A percentile compares a stretch with the other conserved stretches of the same genome.
phyloP scores from a whole-genome alignment of 1,139 yeast genomes.

The Sugiyamaella japonica region DNA sequence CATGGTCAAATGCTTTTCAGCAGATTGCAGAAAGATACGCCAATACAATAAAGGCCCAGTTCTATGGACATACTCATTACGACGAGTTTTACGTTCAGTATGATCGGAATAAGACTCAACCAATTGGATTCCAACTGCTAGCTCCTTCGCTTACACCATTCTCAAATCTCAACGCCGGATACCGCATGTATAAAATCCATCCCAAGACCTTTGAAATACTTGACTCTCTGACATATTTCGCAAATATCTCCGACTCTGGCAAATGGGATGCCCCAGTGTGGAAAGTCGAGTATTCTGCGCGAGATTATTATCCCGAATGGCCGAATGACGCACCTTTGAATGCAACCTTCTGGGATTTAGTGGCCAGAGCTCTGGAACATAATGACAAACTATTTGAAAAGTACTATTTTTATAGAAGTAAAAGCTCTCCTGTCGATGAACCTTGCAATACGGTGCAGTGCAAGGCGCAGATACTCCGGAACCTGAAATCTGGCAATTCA shows the following conservation, averaged over 20 bases:
- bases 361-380: slow-evolving; percentile 3
- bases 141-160: slow-evolving; percentile 69
- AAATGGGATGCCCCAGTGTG: slow-evolving; percentile 37
- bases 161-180: slow-evolving; percentile 60
- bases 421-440: slow-evolving; percentile 15
- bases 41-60: slow-evolving; percentile 62
- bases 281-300: slow-evolving; percentile 36
- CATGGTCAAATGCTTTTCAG: slow-evolving; percentile 58
- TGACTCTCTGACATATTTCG: slow-evolving; percentile 58
- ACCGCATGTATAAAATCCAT: slow-evolving; percentile 73
- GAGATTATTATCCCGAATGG: slow-evolving; percentile 30
- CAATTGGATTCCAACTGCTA: slow-evolving; percentile 43
- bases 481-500: slow-evolving; percentile 19
- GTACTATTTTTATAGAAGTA: slow-evolving; percentile 14
- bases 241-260: slow-evolving; percentile 41
- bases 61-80: slow-evolving; percentile 71
- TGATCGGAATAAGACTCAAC: slow-evolving; percentile 56
- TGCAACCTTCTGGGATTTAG: slow-evolving; percentile 18
- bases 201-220: slow-evolving; percentile 59
- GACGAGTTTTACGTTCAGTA: slow-evolving; percentile 66
- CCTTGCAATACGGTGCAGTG: slow-evolving; percentile 11
- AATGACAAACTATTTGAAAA: slow-evolving; percentile 11
- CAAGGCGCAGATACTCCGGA: slow-evolving; percentile 9
- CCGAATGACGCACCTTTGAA: slow-evolving; percentile 10
- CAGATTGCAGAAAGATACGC: slow-evolving; percentile 65